phyloP scores from a whole-genome alignment of 2,329 filamentous ascomycete genomes.

The Sarocladiaceae sp. region DNA sequence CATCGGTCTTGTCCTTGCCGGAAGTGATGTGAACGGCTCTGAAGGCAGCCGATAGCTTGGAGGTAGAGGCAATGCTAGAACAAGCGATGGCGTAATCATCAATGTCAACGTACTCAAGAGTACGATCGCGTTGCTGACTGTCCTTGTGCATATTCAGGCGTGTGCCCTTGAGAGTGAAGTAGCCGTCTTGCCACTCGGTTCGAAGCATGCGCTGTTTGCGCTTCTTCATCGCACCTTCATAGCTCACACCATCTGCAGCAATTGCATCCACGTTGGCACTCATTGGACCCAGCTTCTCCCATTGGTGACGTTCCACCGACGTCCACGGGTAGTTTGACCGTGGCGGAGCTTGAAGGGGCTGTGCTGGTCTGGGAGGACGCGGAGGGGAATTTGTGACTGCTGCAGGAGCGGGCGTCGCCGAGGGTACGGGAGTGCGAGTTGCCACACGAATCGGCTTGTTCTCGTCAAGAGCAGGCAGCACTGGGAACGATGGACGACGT shows the following conservation, averaged over 20 bases:
- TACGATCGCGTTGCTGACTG: constrained; percentile 43
- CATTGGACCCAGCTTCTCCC: constrained; percentile 19
- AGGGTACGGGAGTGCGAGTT: constrained; percentile 27
- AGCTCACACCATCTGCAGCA: constrained; percentile 47
- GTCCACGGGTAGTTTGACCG: constrained; percentile 55
- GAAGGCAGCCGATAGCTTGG: constrained; percentile 83
- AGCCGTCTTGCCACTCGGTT: constrained; percentile 90
- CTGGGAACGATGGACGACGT: constrained; percentile 63
- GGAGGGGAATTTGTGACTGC: constrained; percentile 22
- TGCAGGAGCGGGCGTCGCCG: constrained; percentile 26
- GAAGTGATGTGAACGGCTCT: constrained; percentile 68
- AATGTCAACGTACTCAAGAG: constrained; percentile 78
- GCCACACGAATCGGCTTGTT: constrained; percentile 42
- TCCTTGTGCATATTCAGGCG: constrained; percentile 74
- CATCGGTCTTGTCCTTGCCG: constrained; percentile 47
- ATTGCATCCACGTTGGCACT: constrained; percentile 18
- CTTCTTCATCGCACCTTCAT: constrained; percentile 91
- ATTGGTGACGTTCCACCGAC: constrained; percentile 36
- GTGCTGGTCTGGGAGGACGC: constrained; percentile 30
- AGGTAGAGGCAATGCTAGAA: constrained; percentile 68
- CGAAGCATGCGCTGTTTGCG: constrained; percentile 84
- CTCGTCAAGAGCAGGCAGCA: constrained; percentile 68
- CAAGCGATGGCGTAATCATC: constrained; percentile 87
- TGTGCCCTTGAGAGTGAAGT: constrained; percentile 79
- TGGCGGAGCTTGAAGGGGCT: constrained; percentile 47